Conservation (phyloP, 306 rosid species). For the Glycine soja region DNA sequence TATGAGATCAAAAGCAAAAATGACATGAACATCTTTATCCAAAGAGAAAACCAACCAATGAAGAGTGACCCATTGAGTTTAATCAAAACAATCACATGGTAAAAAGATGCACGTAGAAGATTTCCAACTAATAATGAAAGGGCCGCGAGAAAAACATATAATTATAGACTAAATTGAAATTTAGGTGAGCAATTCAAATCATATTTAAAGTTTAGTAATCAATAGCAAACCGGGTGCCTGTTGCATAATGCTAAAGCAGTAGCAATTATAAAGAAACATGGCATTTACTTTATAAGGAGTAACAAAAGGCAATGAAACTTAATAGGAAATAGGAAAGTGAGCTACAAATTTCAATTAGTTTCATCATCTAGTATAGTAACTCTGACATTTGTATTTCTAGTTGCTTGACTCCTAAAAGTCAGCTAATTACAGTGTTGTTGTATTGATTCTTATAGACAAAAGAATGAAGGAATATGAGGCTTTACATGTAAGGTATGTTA, state of each 20-base stretch:
- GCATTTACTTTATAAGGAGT: not conserved
- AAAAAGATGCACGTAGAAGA: not conserved
- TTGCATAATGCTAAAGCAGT: constrained; percentile 4
- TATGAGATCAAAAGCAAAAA: too few relatives aligned
- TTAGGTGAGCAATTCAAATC: not conserved
- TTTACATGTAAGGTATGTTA: not conserved
- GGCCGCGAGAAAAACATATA: not conserved
- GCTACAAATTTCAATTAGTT: too few relatives aligned
- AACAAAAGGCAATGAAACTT: too few relatives aligned
- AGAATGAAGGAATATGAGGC: constrained; percentile 35
- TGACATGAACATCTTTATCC: too few relatives aligned
- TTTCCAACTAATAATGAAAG: not conserved
- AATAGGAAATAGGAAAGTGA: too few relatives aligned
- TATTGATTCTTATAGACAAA: constrained; percentile 47
- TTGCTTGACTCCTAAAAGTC: too few relatives aligned
- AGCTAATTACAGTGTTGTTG: constrained; percentile 5
- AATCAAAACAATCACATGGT: not conserved
- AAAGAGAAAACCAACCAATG: too few relatives aligned
- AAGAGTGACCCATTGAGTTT: too few relatives aligned
- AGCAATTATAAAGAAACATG: constrained; percentile 2
- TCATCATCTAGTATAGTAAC: too few relatives aligned
- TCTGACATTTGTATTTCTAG: too few relatives aligned
- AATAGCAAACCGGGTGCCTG: not conserved
- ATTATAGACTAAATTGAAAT: not conserved
- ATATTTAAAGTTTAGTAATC: too few relatives aligned